These are phyloP conservation scores for Xylariales sp. DNA, from an alignment of 2,329 filamentous ascomycete species.

Conservation along the genomic window DNA sequence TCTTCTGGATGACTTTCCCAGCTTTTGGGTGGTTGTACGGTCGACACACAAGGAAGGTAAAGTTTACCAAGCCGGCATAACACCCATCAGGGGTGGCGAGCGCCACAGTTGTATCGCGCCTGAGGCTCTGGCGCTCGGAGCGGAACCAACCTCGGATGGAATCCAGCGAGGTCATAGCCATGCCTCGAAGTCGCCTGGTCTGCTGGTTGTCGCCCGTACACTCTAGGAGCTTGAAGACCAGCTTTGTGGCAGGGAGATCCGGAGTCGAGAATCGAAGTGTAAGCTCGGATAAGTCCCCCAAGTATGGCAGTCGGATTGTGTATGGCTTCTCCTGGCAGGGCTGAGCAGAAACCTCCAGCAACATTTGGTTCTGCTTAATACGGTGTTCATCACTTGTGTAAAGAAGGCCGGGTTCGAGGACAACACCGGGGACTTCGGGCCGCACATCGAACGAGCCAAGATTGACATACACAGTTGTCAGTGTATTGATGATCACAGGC, in stretches of 20 bases:
- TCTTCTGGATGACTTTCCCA: constrained; percentile 4
- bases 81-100: constrained; percentile 3
- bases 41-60: constrained; percentile 7
- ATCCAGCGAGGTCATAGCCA: constrained; percentile 2
- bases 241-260: constrained; percentile 2
- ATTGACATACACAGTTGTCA: constrained; percentile 6
- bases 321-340: constrained; percentile 4
- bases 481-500: not conserved
- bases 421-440: too few relatives aligned
- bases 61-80: constrained; percentile 3
- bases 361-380: too few relatives aligned
- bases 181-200: not conserved
- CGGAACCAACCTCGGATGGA: constrained; percentile 8
- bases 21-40: constrained; percentile 1
- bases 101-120: constrained; percentile 7
- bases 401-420: too few relatives aligned
- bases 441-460: constrained; percentile 8
- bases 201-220: not conserved
- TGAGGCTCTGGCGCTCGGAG: constrained; percentile 8
- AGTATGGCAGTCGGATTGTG: constrained; percentile 3
- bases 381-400: too few relatives aligned
- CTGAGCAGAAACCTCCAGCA: constrained; percentile 4
- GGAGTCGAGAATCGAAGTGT: constrained; percentile 7
- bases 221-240: constrained; percentile 8
- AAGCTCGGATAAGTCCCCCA: constrained; percentile 5